Conservation (phyloP, 306 rosid genomes). For the Arachis hypogaea region DNA sequence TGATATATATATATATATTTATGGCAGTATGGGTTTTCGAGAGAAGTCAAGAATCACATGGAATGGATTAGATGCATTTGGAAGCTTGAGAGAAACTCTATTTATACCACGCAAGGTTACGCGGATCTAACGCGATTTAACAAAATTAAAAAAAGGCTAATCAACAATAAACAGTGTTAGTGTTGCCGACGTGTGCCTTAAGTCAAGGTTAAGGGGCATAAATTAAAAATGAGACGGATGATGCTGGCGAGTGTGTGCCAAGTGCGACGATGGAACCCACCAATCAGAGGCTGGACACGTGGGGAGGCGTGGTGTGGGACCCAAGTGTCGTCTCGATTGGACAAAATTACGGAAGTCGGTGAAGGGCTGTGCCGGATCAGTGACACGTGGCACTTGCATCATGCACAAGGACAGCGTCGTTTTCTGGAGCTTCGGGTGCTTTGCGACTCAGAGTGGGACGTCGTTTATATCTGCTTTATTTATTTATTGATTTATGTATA, state of each 20-base stretch:
- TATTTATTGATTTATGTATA: not conserved
- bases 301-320: slow-evolving; percentile 42
- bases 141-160: slow-evolving; percentile 1
- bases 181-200: slow-evolving; percentile 37
- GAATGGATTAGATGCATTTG: slow-evolving; percentile 11
- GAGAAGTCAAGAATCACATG: not conserved
- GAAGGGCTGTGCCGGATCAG: not conserved
- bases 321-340: slow-evolving; percentile 38
- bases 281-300: slow-evolving; percentile 45
- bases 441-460: slow-evolving; percentile 9
- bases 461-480: not conserved
- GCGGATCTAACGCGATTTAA: slow-evolving; percentile 49
- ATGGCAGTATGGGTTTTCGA: not conserved
- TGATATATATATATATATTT: too few relatives aligned
- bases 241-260: not conserved
- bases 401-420: not conserved
- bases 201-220: not conserved
- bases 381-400: slow-evolving; percentile 29
- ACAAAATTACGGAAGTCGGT: slow-evolving; percentile 23
- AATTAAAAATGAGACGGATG: too few relatives aligned
- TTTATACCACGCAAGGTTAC: slow-evolving; percentile 46
- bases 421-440: slow-evolving; percentile 30
- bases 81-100: not conserved
- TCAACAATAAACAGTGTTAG: not conserved
- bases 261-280: slow-evolving; percentile 18